Conservation (phyloP, 495 filamentous ascomycete genomes). For the Neurospora cerealis region DNA sequence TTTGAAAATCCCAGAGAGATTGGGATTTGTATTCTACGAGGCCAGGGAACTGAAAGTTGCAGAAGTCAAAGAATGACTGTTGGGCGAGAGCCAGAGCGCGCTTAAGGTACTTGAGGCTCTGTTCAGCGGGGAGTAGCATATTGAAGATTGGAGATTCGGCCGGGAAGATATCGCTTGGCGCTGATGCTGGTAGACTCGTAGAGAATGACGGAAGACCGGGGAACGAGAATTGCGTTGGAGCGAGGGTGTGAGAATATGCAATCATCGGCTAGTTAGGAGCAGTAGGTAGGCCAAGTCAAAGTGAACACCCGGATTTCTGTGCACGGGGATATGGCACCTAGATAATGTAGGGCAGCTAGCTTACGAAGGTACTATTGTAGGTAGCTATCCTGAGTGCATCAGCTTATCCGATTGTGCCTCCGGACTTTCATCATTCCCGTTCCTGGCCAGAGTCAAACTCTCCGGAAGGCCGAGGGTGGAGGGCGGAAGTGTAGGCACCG, state of each 20-base stretch:
- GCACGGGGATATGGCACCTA: no score
- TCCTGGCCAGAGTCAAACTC: neutral
- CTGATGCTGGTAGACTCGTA: neutral
- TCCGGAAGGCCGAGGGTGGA: neutral
- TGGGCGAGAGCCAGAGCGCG: neutral
- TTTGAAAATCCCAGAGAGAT: neutral
- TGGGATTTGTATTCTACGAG: neutral
- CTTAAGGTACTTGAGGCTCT: neutral
- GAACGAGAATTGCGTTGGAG: no score
- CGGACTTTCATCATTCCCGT: neutral
- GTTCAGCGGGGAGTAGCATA: neutral
- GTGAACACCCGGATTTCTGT: no score
- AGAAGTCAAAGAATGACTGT: neutral
- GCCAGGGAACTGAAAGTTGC: neutral
- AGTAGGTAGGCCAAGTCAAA: no score
- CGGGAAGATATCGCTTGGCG: no score
- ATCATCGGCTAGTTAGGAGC: no score
- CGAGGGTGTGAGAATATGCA: no score
- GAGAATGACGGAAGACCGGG: no score
- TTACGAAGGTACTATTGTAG: no score
- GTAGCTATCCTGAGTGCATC: neutral
- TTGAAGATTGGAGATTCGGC: neutral
- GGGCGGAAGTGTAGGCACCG: neutral
- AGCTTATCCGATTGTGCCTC: neutral
- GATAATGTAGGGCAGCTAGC: no score